Evolutionary conservation across 768 basidiomycete genomes (phyloP), one percentile per base, ranked within the genome.

Genomic region (Sarcodon sp.): DNA sequence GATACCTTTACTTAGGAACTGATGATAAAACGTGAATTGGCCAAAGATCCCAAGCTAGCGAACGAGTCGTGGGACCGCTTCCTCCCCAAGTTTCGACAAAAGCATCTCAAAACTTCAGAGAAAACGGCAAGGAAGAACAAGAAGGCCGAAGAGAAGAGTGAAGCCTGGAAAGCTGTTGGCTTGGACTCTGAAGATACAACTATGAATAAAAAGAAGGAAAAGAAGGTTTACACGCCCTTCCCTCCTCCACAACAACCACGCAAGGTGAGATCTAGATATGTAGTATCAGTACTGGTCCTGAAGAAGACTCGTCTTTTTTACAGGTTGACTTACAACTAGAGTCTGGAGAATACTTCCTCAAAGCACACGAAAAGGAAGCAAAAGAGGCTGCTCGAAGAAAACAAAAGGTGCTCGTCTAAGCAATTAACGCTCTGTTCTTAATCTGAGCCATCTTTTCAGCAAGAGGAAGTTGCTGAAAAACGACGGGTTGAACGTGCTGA

Each of bases 221-320:
- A 93, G 78, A 94, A 94, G 63, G 72, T 80, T 12, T 97, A 97
- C 65, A 97, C 96, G n/a, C 96, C 96, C 1, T 99, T 98, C 78
- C 96, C 96, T 35, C 96, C 96, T 33, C 70, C 93, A 7, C 96
- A 97, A 60, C 73, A 78, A 50, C 94, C 93, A 35, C 81, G 90
- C 56, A 98, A 97, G 75, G 88, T 88, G 56, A 47, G 64, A 45
- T 1, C n/a, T 48, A 35, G 51, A 44, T 35, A 35, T 34, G 43
- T 46, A 36, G n/a, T 34, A 13, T n/a, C 38, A n/a, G 10, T n/a
- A 11, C 13, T 11, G 31, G 10, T 15, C 10, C 15, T 43, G 36
- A 35, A 6, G 43, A 50, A 34, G 43, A 43, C 33, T 39, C 31
- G 11, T 6, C 11, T 15, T 41, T 9, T 35, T 45, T 6, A 15